These are phyloP conservation scores for Globisporangium takayamanum DNA, from an alignment of 352 stramenopile genomes.

Conservation along the genomic window DNA sequence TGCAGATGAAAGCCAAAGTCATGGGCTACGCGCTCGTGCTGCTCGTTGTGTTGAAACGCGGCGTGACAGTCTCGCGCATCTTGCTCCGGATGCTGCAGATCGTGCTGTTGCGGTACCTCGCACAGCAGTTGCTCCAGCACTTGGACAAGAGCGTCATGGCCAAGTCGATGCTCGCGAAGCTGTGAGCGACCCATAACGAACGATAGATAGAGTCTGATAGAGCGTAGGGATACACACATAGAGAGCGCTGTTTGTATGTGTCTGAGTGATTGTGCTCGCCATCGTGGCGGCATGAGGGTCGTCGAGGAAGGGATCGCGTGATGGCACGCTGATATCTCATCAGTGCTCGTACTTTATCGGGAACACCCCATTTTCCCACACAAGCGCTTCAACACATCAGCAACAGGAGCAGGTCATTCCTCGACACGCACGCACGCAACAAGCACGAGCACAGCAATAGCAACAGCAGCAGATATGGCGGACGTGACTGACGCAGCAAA, in stretches of 20 bases:
- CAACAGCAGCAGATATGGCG: slow-evolving; percentile 12
- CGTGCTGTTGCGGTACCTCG: slow-evolving; percentile 47
- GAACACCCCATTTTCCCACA: neutral
- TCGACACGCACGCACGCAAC: slow-evolving; percentile 1
- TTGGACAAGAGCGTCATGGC: slow-evolving; percentile 22
- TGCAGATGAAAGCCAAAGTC: slow-evolving; percentile 38
- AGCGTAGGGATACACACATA: neutral
- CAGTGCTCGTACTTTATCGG: neutral
- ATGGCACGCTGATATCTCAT: no score
- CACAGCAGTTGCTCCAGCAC: slow-evolving; percentile 42
- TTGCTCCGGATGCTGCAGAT: slow-evolving; percentile 50
- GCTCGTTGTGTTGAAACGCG: slow-evolving; percentile 46
- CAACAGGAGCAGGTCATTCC: neutral
- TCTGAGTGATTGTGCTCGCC: neutral
- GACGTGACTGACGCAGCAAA: slow-evolving; percentile 28
- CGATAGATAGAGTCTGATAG: neutral
- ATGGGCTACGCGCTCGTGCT: slow-evolving; percentile 48
- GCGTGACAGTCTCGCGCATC: slow-evolving; percentile 35
- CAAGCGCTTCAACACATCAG: neutral
- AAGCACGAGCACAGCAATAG: slow-evolving; percentile 1
- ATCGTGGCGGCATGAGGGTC: neutral
- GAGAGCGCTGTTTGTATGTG: neutral
- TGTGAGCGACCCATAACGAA: neutral
- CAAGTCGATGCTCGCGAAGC: slow-evolving; percentile 13
- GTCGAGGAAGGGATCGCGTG: no score